phyloP scores from a whole-genome alignment of 1,284 basidiomycete genomes.

The Sporisorium sorghi region DNA sequence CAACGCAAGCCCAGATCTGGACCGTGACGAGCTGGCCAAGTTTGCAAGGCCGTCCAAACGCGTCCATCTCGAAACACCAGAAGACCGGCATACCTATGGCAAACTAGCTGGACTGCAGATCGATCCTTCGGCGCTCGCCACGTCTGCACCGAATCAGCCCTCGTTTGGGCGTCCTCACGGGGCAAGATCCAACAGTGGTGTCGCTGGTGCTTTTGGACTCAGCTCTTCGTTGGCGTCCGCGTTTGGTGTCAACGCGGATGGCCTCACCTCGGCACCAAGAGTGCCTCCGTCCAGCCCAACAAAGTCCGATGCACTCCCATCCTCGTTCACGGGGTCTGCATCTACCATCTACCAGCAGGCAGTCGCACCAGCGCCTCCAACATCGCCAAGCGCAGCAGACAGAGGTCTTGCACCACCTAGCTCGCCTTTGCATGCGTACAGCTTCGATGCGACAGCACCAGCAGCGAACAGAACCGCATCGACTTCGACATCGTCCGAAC shows the following conservation, averaged over 20 bases:
- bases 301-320: conserved; percentile 16
- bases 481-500: conserved; percentile 5
- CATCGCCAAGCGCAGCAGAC: conserved; percentile 26
- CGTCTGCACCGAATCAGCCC: conserved; percentile 11
- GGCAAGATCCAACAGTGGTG: conserved; percentile 25
- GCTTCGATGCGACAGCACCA: conserved; percentile 5
- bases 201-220: conserved; percentile 40
- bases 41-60: conserved; percentile 39
- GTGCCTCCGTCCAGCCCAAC: conserved; percentile 50
- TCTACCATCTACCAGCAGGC: conserved; percentile 37
- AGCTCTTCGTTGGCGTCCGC: conserved; percentile 24
- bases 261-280: conserved; percentile 20
- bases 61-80: conserved; percentile 37
- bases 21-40: conserved; percentile 42
- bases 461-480: conserved; percentile 5
- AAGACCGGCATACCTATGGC: conserved; percentile 46
- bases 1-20: conserved; percentile 22
- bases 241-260: conserved; percentile 9
- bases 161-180: conserved; percentile 15
- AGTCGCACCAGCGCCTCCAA: conserved; percentile 40
- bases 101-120: conserved; percentile 46
- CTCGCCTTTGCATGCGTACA: conserved; percentile 16
- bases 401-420: conserved; percentile 18
- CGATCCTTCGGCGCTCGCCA: conserved; percentile 12
- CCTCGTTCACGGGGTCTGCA: conserved; percentile 13